Evolutionary conservation across 2,329 filamentous ascomycete species (phyloP), one percentile per base, ranked within the genome.

Genomic region (Verticillium albo-atrum): DNA sequence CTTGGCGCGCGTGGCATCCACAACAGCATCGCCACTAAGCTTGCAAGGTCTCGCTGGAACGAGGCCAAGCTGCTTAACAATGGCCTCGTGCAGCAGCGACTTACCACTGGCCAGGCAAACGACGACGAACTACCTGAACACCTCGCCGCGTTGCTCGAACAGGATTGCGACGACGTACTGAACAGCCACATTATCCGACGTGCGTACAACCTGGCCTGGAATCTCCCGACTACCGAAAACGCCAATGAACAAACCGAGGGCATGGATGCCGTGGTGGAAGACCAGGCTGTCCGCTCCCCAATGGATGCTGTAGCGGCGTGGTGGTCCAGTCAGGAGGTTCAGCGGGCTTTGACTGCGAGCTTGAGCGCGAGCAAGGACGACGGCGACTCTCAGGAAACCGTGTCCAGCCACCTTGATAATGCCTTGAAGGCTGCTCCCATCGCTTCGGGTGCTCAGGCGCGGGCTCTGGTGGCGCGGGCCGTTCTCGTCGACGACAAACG

Each of bases 241-340:
- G 82, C 87, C 0, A 76, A 81, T 51, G 78, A 82, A 3, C 78
- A 81, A 25, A 89, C 91, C 63, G 86, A 89, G 57, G 86, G 90
- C 54, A 89, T 96, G 81, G 90, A 96, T 69, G 82, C 85, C 6
- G 91, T 97, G 1, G 90, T 95, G 3, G 90, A 95, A 61, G 94
- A 97, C 68, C 85, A 86, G 57, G 89, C 92, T 3, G 90, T 97
- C 61, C 86, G 90, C 57, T 95, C 91, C 20, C 91, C 93, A 0
- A 84, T 97, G 64, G 94, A 97, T 72, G 92, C 92, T 14, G 85
- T 97, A 56, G 91, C 93, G 6, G 91, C 93, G 2, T 97, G 93
- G 93, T 95, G 88, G 79, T 96, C 93, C 0, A 91, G 59, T 63
- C 81, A 89, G 58, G 80, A 85, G 14, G 76, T 97, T 37, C 90